A percentile compares a stretch with the other conserved stretches of the same genome.
These are phyloP conservation scores for Populus pruinosa DNA, from an alignment of 345 rosid species.

Conservation along the genomic window DNA sequence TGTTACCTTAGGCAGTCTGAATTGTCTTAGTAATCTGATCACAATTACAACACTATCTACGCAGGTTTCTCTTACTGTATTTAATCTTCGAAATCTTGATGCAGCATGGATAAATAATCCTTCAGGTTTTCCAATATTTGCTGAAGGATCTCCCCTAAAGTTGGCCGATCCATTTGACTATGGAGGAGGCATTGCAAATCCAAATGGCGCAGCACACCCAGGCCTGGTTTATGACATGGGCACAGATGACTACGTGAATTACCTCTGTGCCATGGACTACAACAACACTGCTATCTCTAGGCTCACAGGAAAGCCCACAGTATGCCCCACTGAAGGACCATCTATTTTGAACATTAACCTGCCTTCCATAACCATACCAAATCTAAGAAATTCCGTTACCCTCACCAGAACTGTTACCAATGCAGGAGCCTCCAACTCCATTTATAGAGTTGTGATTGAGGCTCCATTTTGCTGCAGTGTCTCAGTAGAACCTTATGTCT, in stretches of 20 bases:
- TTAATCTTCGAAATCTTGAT: neutral
- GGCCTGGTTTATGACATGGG: constrained; percentile 65
- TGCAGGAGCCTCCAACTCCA: constrained; percentile 40
- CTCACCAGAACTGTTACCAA: constrained; percentile 61
- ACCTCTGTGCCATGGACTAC: constrained; percentile 59
- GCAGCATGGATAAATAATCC: constrained; percentile 47
- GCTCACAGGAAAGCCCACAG: constrained; percentile 21
- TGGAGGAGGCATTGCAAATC: constrained; percentile 63
- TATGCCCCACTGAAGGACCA: constrained; percentile 25
- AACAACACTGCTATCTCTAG: constrained; percentile 36
- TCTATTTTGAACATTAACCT: constrained; percentile 50
- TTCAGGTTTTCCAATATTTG: constrained; percentile 43
- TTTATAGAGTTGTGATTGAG: constrained; percentile 40
- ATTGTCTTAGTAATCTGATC: neutral
- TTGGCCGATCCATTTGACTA: constrained; percentile 61
- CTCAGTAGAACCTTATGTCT: constrained; percentile 18
- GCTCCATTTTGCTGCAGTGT: constrained; percentile 38
- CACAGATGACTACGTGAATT: constrained; percentile 43
- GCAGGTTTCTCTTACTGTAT: neutral
- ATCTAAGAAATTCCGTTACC: constrained; percentile 28
- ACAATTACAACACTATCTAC: neutral
- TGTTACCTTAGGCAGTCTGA: neutral
- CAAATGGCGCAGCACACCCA: constrained; percentile 48
- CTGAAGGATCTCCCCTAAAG: constrained; percentile 51
- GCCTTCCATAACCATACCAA: constrained; percentile 65